These are phyloP conservation scores for Hypsizygus marmoreus DNA, from an alignment of 768 basidiomycete genomes.

Conservation along the genomic window DNA sequence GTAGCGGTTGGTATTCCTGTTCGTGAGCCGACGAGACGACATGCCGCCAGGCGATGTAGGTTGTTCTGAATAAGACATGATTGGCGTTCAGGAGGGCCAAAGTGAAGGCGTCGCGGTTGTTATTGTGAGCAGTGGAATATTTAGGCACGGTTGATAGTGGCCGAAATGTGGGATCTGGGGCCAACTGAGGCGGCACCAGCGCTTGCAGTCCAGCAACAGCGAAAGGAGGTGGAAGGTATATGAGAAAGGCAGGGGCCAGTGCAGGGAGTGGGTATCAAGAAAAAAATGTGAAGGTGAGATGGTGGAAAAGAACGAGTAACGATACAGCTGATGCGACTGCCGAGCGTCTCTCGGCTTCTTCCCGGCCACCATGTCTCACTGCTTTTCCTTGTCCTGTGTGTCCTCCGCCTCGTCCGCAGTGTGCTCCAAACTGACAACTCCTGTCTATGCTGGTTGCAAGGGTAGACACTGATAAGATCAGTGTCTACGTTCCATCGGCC, in stretches of 20 bases:
- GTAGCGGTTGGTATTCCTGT: constrained; percentile 95
- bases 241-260: constrained; percentile 15
- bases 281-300: constrained; percentile 22
- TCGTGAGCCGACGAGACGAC: constrained; percentile 76
- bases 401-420: background rate
- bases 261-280: constrained; percentile 40
- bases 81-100: constrained; percentile 31
- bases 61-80: constrained; percentile 65
- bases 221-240: constrained; percentile 25
- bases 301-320: constrained; percentile 12
- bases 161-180: constrained; percentile 13
- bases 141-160: constrained; percentile 13
- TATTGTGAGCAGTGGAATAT: constrained; percentile 18
- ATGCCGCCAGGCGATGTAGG: constrained; percentile 65
- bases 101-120: constrained; percentile 18
- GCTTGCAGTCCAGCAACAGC: constrained; percentile 37
- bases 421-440: no score
- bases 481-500: no score
- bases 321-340: constrained; percentile 19
- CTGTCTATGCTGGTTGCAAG: no score
- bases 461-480: no score
- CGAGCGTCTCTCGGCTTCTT: constrained; percentile 22
- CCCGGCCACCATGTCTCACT: constrained; percentile 11
- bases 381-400: background rate
- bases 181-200: constrained; percentile 45